Percentiles rank a stretch among this genome's conserved stretches.
These are phyloP conservation scores for Bathelium albidoporum DNA, from an alignment of 495 filamentous ascomycete species.

Conservation along the genomic window DNA sequence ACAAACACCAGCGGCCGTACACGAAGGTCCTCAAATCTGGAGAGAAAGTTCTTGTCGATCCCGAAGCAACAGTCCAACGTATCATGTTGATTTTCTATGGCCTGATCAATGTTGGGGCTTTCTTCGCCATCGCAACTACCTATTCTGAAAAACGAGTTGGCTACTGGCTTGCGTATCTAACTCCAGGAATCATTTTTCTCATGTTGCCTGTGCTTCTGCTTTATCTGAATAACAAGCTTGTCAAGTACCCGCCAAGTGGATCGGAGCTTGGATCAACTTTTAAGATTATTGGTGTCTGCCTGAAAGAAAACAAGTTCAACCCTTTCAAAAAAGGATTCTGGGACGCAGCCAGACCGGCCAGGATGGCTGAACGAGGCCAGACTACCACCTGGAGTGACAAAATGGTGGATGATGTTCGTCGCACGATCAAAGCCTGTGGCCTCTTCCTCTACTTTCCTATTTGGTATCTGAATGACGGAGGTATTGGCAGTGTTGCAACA, in stretches of 20 bases:
- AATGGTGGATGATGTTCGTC: slow-evolving; percentile 26
- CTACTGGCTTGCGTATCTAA: slow-evolving; percentile 67
- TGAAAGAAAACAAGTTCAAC: slow-evolving; percentile 43
- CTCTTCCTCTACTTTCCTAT: slow-evolving; percentile 50
- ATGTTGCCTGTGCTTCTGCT: slow-evolving; percentile 43
- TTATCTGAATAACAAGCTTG: slow-evolving; percentile 46
- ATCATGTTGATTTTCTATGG: slow-evolving; percentile 60
- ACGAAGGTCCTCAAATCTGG: slow-evolving; percentile 48
- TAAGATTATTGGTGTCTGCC: slow-evolving; percentile 5
- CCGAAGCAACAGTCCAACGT: slow-evolving; percentile 60
- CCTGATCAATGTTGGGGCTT: slow-evolving; percentile 68
- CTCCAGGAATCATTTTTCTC: slow-evolving; percentile 53
- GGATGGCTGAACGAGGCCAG: slow-evolving; percentile 41
- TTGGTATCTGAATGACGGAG: slow-evolving; percentile 42
- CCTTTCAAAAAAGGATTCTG: slow-evolving; percentile 51
- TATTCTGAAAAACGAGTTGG: slow-evolving; percentile 58
- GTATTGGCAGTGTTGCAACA: slow-evolving; percentile 35
- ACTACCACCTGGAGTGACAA: slow-evolving; percentile 16
- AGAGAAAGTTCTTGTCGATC: slow-evolving; percentile 67
- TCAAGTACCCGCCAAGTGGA: slow-evolving; percentile 51
- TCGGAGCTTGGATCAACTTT: slow-evolving; percentile 39
- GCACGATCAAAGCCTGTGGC: slow-evolving; percentile 35
- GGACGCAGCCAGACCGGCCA: slow-evolving; percentile 54
- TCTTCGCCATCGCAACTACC: slow-evolving; percentile 52
- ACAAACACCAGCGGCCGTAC: slow-evolving; percentile 52